A percentile compares a stretch with the other conserved stretches of the same genome.
These are phyloP conservation scores for Arthrobotrys entomopaga DNA, from an alignment of 2,329 filamentous ascomycete genomes.

Conservation along the genomic window DNA sequence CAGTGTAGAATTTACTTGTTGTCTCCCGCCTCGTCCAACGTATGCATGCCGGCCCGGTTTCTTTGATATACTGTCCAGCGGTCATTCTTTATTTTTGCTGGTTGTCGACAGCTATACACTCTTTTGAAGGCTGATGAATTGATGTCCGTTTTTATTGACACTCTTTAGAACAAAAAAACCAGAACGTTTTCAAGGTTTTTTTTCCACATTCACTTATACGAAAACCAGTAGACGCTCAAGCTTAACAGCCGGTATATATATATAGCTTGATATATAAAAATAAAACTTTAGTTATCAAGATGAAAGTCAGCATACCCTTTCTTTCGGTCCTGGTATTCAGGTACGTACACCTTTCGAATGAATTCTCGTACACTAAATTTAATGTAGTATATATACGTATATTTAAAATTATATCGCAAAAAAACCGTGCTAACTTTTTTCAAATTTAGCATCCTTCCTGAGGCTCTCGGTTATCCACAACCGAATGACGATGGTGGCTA, in stretches of 20 bases:
- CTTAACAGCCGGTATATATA: no score
- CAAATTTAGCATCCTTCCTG: slow-evolving; percentile 1
- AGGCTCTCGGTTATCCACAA: neutral
- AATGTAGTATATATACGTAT: no score
- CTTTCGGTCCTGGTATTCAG: slow-evolving; percentile 3
- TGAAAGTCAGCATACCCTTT: slow-evolving; percentile 12
- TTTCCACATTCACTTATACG: neutral
- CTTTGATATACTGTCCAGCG: neutral
- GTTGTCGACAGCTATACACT: slow-evolving; percentile 1
- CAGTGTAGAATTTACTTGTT: neutral
- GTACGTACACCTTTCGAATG: neutral
- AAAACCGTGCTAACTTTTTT: neutral
- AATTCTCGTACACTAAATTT: neutral
- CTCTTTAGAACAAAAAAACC: neutral
- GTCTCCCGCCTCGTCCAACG: neutral
- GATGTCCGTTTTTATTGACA: neutral
- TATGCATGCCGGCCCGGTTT: neutral
- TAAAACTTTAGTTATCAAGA: neutral
- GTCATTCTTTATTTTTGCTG: slow-evolving; percentile 2
- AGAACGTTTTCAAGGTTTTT: neutral
- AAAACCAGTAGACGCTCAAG: no score
- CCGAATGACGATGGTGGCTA: neutral
- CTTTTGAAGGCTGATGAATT: neutral
- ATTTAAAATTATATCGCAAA: neutral
- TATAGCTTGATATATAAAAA: neutral